A percentile compares a stretch with the other conserved stretches of the same genome.
These are phyloP conservation scores for Aspergillus intermedius DNA, from an alignment of 2,329 filamentous ascomycete genomes.

Conservation along the genomic window DNA sequence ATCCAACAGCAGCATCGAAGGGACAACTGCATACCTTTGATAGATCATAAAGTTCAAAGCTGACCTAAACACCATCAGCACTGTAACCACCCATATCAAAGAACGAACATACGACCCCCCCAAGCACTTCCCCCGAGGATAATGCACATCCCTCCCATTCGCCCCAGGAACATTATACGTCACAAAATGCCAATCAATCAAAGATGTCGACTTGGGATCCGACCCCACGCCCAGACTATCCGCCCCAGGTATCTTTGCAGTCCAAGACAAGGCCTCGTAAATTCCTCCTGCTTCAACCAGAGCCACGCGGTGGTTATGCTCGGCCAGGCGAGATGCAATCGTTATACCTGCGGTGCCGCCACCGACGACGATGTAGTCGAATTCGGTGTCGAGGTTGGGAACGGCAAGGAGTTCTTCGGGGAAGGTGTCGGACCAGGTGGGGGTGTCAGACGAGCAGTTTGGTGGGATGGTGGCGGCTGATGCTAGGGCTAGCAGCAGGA, in stretches of 20 bases:
- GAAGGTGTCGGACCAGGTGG: not conserved
- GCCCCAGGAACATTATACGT: constrained; percentile 41
- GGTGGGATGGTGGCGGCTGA: not conserved
- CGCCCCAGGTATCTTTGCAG: constrained; percentile 40
- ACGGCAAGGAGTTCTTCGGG: not conserved
- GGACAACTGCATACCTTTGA: constrained; percentile 17
- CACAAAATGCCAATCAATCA: constrained; percentile 45
- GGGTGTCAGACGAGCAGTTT: too few relatives aligned
- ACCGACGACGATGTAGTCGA: constrained; percentile 29
- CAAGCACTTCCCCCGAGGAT: constrained; percentile 22
- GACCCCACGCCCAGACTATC: constrained; percentile 18
- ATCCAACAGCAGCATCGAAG: not conserved
- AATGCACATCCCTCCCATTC: constrained; percentile 35
- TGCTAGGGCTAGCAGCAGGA: not conserved
- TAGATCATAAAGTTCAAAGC: constrained; percentile 30
- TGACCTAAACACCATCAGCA: constrained; percentile 13
- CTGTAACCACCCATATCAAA: not conserved
- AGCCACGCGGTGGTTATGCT: constrained; percentile 38
- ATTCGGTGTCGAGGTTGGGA: constrained; percentile 11
- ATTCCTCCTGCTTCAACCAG: constrained; percentile 39
- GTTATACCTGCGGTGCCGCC: constrained; percentile 34
- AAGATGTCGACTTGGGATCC: constrained; percentile 31
- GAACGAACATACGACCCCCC: constrained; percentile 23
- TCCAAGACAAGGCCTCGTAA: constrained; percentile 49
- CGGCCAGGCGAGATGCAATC: constrained; percentile 48